phyloP scores from a whole-genome alignment of 805 yeast genomes.

The Candida takata region DNA sequence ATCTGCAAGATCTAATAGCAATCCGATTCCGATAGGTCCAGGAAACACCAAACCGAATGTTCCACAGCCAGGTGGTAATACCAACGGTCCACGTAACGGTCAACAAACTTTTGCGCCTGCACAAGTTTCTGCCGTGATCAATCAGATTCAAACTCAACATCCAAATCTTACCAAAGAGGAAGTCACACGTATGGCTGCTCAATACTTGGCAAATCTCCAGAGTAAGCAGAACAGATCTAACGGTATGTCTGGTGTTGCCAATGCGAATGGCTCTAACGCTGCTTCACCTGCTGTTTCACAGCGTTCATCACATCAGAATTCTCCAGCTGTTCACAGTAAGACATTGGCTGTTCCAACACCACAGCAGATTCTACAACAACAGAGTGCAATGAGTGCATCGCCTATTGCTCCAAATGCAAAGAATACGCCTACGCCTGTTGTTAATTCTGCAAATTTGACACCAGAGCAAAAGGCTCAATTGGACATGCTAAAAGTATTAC shows the following conservation, averaged over 20 bases:
- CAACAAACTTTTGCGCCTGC: conserved; percentile 41
- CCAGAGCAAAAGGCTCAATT: conserved; percentile 26
- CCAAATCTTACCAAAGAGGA: conserved; percentile 58
- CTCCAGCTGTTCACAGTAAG: conserved; percentile 8
- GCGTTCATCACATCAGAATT: conserved; percentile 1
- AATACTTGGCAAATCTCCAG: conserved; percentile 52
- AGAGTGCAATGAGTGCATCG: conserved; percentile 27
- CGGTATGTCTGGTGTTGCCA: not conserved
- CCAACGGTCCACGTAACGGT: conserved; percentile 2
- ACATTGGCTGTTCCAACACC: conserved; percentile 28
- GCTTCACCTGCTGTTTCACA: conserved; percentile 4
- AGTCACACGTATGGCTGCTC: conserved; percentile 59
- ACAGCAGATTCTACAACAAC: conserved; percentile 31
- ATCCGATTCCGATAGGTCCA: conserved; percentile 11
- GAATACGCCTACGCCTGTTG: conserved; percentile 6
- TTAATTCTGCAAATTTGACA: conserved; percentile 10
- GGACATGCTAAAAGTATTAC: conserved; percentile 21
- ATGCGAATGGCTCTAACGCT: conserved; percentile 1
- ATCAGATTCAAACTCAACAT: conserved; percentile 57
- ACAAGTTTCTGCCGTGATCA: conserved; percentile 59
- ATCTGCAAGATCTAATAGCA: conserved; percentile 18
- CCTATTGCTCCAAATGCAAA: conserved; percentile 10
- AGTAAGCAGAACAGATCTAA: conserved; percentile 9
- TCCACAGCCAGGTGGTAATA: not conserved
- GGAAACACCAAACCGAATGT: not conserved